Conservation (phyloP, 2,329 filamentous ascomycete species). For the Chaetomiaceae sp. region DNA sequence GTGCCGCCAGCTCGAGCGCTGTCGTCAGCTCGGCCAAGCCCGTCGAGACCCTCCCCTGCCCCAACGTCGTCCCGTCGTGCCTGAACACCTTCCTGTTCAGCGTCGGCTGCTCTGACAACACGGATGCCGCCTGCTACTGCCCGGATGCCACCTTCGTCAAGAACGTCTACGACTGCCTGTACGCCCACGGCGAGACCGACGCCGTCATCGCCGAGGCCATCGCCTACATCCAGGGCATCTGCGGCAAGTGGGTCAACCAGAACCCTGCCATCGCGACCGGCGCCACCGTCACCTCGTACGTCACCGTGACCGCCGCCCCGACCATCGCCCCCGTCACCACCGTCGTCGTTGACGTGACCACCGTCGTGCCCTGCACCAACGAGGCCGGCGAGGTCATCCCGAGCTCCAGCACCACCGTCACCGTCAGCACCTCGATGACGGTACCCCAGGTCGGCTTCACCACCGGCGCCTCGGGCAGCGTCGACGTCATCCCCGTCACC, state of each 20-base stretch:
- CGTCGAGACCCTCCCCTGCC: conserved; percentile 51
- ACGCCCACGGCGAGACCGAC: conserved; percentile 65
- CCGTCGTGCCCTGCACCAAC: conserved; percentile 47
- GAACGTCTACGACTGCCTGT: conserved; percentile 76
- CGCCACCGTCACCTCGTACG: conserved; percentile 59
- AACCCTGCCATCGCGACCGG: conserved; percentile 86
- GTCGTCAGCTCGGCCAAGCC: conserved; percentile 27
- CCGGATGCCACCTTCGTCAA: conserved; percentile 69
- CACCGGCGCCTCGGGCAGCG: conserved; percentile 34
- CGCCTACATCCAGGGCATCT: conserved; percentile 87
- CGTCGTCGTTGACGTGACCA: conserved; percentile 46
- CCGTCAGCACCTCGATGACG: conserved; percentile 44
- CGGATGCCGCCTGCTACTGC: conserved; percentile 82
- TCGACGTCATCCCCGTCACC: conserved; percentile 40
- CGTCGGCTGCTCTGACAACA: conserved; percentile 76
- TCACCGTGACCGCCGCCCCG: conserved; percentile 45
- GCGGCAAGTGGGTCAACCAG: conserved; percentile 64
- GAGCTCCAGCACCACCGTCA: conserved; percentile 46
- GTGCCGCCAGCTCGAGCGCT: conserved; percentile 33
- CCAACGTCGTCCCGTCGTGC: conserved; percentile 76
- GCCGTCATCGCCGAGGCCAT: conserved; percentile 66
- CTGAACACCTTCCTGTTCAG: conserved; percentile 83
- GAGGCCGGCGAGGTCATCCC: conserved; percentile 43
- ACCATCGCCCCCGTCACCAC: conserved; percentile 44
- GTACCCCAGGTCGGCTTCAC: conserved; percentile 52